A percentile compares a stretch with the other conserved stretches of the same genome.
phyloP scores from a whole-genome alignment of 148 eudicot species.

The Beta vulgaris region DNA sequence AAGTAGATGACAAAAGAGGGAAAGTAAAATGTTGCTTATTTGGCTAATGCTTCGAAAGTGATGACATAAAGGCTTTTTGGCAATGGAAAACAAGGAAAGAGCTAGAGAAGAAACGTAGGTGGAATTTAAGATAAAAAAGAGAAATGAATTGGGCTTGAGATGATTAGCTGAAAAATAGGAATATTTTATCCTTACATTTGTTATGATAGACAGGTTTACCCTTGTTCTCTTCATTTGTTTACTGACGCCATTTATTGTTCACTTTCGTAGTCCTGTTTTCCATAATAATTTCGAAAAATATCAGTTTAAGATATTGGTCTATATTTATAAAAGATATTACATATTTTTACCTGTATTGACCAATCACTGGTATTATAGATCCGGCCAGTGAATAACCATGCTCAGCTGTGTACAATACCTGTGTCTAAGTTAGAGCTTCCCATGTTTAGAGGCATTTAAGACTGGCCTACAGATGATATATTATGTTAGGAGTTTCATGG shows the following conservation, averaged over 20 bases:
- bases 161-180: background rate
- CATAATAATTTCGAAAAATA: no score
- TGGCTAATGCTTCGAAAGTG: background rate
- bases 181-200: no score
- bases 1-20: no score
- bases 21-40: background rate
- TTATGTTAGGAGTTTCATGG: background rate
- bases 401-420: background rate
- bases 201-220: background rate
- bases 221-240: background rate
- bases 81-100: background rate
- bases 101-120: background rate
- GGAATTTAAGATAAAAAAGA: background rate
- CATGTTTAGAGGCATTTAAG: background rate
- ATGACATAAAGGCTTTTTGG: background rate
- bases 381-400: background rate
- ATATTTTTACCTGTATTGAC: no score
- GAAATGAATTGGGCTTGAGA: background rate
- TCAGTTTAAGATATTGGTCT: no score
- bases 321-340: no score
- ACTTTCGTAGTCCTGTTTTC: background rate
- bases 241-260: background rate
- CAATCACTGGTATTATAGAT: no score
- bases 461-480: no score
- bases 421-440: background rate